Evolutionary conservation across 2,329 filamentous ascomycete genomes (phyloP).

Genomic region (Arthrobotrys sphaeroides): DNA sequence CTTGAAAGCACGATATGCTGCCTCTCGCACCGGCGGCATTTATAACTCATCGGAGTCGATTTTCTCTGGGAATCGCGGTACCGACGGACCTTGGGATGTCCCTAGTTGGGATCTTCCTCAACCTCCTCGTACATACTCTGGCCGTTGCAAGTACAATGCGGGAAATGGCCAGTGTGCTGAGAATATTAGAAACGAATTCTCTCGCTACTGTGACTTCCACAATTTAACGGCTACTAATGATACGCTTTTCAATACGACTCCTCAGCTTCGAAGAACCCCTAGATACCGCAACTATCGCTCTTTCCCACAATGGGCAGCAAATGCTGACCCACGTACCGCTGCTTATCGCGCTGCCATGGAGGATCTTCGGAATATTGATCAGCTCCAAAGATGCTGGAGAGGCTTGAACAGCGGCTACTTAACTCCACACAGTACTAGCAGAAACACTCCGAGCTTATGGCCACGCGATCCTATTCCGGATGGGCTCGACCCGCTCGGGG

Average conservation of each 20-base stretch:
- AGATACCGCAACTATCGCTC: not conserved
- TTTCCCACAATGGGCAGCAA: not conserved
- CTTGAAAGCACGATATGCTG: constrained; percentile 17
- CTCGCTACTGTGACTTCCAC: constrained; percentile 37
- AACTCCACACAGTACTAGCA: not conserved
- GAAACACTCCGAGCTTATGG: not conserved
- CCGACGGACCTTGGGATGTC: not conserved
- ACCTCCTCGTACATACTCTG: not conserved
- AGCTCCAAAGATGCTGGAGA: not conserved
- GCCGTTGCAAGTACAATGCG: constrained; percentile 22
- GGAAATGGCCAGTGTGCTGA: constrained; percentile 19
- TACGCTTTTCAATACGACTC: not conserved
- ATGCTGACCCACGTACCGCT: not conserved
- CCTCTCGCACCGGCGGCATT: not conserved
- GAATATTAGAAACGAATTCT: not conserved
- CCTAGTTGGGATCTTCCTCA: not conserved
- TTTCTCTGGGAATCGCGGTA: not conserved
- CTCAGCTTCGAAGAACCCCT: not conserved
- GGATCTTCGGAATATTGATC: not conserved
- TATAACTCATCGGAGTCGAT: constrained; percentile 1
- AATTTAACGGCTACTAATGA: not conserved
- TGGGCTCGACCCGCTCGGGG: not conserved
- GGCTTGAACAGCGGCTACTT: not conserved
- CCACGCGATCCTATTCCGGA: not conserved
- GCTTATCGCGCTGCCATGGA: constrained; percentile 26